Conservation (phyloP, 2,329 filamentous ascomycete genomes). For the Colletotrichum abscissum region DNA sequence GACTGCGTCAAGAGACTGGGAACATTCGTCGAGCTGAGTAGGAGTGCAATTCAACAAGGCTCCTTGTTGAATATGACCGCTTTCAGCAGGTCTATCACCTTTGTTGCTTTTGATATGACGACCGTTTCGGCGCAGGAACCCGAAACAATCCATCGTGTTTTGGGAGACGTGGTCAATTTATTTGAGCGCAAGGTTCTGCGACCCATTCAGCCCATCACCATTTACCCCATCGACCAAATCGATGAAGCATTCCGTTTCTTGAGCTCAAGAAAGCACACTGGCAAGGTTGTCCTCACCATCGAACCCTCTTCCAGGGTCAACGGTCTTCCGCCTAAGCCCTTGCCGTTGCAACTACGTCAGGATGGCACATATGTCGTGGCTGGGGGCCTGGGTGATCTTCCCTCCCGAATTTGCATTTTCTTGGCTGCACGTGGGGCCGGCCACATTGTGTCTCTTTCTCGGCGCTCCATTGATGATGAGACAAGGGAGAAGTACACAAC, state of each 20-base stretch:
- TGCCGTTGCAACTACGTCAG: conserved; percentile 18
- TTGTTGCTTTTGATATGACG: conserved; percentile 56
- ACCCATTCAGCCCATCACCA: conserved; percentile 47
- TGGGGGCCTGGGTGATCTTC: conserved; percentile 47
- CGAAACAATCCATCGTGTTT: conserved; percentile 35
- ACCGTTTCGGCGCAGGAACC: conserved; percentile 15
- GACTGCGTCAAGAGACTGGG: conserved; percentile 56
- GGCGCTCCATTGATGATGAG: conserved; percentile 38
- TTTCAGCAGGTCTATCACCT: conserved; percentile 57
- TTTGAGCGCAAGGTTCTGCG: conserved; percentile 38
- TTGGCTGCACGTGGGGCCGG: conserved; percentile 43
- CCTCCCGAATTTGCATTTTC: conserved; percentile 39
- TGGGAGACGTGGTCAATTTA: conserved; percentile 32
- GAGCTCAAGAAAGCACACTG: conserved; percentile 45
- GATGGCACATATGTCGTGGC: conserved; percentile 45
- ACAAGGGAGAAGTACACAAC: background rate
- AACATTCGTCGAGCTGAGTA: conserved; percentile 58
- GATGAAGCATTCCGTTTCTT: conserved; percentile 40
- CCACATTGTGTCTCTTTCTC: conserved; percentile 44
- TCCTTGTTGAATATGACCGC: conserved; percentile 58
- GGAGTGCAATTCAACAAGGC: conserved; percentile 49
- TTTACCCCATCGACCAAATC: conserved; percentile 48
- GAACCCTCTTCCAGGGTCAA: conserved; percentile 34
- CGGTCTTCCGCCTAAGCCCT: conserved; percentile 28
- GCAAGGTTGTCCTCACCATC: conserved; percentile 52